Evolutionary conservation across 2,329 filamentous ascomycete species (phyloP).

Genomic region (Trichoderma endophyticum): DNA sequence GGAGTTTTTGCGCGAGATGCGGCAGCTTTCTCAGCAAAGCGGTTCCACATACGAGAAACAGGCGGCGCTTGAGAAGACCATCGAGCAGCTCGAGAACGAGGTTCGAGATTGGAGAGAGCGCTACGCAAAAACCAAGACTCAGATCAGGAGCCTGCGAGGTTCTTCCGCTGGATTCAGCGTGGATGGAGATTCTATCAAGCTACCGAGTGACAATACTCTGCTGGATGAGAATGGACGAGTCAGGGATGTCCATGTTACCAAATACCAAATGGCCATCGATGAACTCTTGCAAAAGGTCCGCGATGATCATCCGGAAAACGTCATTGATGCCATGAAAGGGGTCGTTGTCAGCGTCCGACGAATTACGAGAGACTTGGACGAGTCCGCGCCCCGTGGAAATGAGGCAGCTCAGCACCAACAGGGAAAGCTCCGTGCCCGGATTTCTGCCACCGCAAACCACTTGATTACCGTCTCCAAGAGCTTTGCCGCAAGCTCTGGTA

Average conservation of each 20-base stretch:
- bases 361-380: slow-evolving; percentile 78
- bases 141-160: slow-evolving; percentile 75
- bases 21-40: slow-evolving; percentile 75
- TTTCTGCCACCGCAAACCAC: slow-evolving; percentile 93
- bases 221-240: slow-evolving; percentile 72
- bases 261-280: slow-evolving; percentile 92
- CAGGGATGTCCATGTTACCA: slow-evolving; percentile 88
- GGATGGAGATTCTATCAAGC: slow-evolving; percentile 66
- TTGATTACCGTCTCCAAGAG: slow-evolving; percentile 94
- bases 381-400: slow-evolving; percentile 52
- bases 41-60: slow-evolving; percentile 77
- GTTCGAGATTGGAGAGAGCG: slow-evolving; percentile 87
- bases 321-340: slow-evolving; percentile 82
- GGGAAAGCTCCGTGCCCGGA: slow-evolving; percentile 70
- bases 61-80: slow-evolving; percentile 69
- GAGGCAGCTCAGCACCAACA: slow-evolving; percentile 56
- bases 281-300: slow-evolving; percentile 79
- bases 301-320: slow-evolving; percentile 66
- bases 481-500: slow-evolving; percentile 74
- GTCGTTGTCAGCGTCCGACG: slow-evolving; percentile 79
- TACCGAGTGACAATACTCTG: slow-evolving; percentile 64
- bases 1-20: slow-evolving; percentile 85
- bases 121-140: slow-evolving; percentile 84
- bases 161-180: slow-evolving; percentile 72
- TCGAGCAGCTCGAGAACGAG: slow-evolving; percentile 75